Base-by-base conservation (phyloP, 495 filamentous ascomycete genomes). In the Geoglossum glabrum region DNA sequence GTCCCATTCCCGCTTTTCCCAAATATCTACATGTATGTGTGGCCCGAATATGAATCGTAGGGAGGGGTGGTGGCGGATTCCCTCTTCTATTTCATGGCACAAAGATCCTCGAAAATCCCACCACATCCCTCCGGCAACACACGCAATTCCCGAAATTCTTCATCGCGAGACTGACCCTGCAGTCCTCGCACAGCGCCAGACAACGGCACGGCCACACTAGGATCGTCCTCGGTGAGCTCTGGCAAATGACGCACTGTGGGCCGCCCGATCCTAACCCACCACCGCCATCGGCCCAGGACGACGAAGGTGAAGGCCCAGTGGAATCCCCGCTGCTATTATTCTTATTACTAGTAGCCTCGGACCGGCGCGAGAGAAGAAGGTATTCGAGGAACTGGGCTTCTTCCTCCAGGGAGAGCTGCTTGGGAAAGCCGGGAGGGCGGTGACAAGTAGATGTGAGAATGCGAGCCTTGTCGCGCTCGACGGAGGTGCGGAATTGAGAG, bases 191-290 rank as follows among this genome's bases (percentile, higher is more conserved):
- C 26, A 95, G 73, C 60, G 86, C 89, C 47, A 98, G 74, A 66
- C 92, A 98, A 21, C 93, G 81, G 65, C 92, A 98, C 1, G 92
- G 92, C 93, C 93, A 97, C 3, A 94, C 84, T 57, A 98, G 84
- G 54, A 97, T 84, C 4, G 85, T 95, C 25, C 92, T 77, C 19
- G 89, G 85, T n/a, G 74, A 78, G 27, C 79, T 79, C 65, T 97
- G 92, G 64, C 92, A 98, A 4, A 98, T 86, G 0, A 96, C 92
- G 65, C 92, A 98, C 55, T 86, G 83, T 3, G 89, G 90, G 0
- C 90, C 87, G 50, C 79, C 78, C 0, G 75, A 72, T 1, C 83
- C 86, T 61, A 90, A 76, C 0, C 84, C 83, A 10, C 78, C 80
- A 0, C 79, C 84, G 3, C 85, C 85, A 1, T 74, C 74, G 28